Conservation (phyloP, 2,329 filamentous ascomycete species). For the Phaeosphaeria sp. region DNA sequence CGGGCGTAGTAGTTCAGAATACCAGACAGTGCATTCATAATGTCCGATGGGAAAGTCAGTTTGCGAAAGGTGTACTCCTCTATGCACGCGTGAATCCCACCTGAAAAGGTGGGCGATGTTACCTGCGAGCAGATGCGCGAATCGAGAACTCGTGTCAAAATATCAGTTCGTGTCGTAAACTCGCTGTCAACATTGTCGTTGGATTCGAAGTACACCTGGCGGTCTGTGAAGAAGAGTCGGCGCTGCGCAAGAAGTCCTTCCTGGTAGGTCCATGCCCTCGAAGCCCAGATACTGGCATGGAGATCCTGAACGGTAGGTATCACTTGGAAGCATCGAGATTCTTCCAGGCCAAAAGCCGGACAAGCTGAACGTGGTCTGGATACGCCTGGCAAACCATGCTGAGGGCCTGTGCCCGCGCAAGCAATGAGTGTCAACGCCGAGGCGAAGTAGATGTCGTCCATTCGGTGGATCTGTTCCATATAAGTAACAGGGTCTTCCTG, state of each 20-base stretch:
- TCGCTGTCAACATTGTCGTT: neutral
- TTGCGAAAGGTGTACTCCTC: neutral
- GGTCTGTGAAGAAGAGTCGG: slow-evolving; percentile 2
- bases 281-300: neutral
- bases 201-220: slow-evolving; percentile 1
- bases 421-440: slow-evolving; percentile 1
- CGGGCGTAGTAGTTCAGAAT: slow-evolving; percentile 1
- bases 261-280: slow-evolving; percentile 6
- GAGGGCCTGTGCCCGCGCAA: neutral
- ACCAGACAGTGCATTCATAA: slow-evolving; percentile 2
- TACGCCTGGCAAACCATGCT: slow-evolving; percentile 3
- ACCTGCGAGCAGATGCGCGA: neutral
- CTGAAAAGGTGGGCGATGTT: neutral
- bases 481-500: neutral
- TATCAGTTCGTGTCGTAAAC: neutral
- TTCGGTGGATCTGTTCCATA: neutral
- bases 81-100: neutral
- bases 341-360: neutral
- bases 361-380: neutral
- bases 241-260: neutral
- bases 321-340: neutral
- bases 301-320: slow-evolving; percentile 2
- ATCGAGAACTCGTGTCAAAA: neutral
- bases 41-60: neutral
- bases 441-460: slow-evolving; percentile 2